Percentiles rank a stretch among this genome's conserved stretches.
These are phyloP conservation scores for Chaetomium strumarium DNA, from an alignment of 2,329 filamentous ascomycete species.

Conservation along the genomic window DNA sequence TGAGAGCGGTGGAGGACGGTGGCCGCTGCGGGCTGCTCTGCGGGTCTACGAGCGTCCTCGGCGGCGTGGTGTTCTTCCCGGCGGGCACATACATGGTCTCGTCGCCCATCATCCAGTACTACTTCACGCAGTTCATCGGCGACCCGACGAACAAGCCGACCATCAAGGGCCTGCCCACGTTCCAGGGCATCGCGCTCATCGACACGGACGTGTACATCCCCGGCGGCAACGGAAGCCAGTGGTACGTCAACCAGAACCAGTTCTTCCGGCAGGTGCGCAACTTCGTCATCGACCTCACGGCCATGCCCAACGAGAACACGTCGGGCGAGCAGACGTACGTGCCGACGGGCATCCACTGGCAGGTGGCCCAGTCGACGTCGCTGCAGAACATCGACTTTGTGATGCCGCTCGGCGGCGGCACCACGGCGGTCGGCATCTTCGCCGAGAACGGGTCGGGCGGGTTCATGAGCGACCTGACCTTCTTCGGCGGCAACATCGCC, in stretches of 20 bases:
- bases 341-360: constrained; percentile 69
- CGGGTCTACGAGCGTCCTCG: constrained; percentile 39
- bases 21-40: constrained; percentile 59
- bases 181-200: constrained; percentile 33
- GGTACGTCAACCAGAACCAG: constrained; percentile 45
- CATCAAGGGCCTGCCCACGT: constrained; percentile 46
- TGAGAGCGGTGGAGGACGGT: constrained; percentile 28
- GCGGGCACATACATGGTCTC: constrained; percentile 58
- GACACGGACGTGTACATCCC: background rate
- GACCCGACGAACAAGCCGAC: constrained; percentile 53
- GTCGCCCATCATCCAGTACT: constrained; percentile 42
- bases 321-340: constrained; percentile 33
- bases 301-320: constrained; percentile 45
- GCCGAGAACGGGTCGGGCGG: constrained; percentile 81
- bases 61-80: constrained; percentile 66
- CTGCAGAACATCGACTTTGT: constrained; percentile 76
- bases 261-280: constrained; percentile 80
- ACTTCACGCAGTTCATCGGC: constrained; percentile 67
- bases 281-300: constrained; percentile 70
- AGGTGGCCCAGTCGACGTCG: constrained; percentile 75
- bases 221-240: background rate
- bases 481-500: constrained; percentile 74
- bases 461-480: constrained; percentile 77
- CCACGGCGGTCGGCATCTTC: constrained; percentile 66
- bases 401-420: constrained; percentile 64